Evolutionary conservation across 352 stramenopile genomes (phyloP).

Genomic region (Phytophthora sp.): DNA sequence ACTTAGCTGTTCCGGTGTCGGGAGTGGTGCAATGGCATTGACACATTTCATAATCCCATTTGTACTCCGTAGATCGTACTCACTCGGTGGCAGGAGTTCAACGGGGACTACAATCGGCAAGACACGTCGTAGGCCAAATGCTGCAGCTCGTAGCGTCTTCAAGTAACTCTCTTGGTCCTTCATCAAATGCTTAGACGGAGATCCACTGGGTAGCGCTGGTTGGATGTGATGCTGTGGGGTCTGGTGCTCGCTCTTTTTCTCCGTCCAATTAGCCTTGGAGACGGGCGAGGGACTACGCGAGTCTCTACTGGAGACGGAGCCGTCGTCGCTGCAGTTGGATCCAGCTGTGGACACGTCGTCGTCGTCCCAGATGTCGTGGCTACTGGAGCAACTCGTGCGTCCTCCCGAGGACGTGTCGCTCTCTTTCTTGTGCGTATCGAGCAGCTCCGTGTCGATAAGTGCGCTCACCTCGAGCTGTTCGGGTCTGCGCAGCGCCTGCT

Average conservation of each 20-base stretch:
- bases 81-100: constrained; percentile 59
- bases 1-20: constrained; percentile 62
- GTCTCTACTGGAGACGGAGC: constrained; percentile 30
- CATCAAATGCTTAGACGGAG: constrained; percentile 11
- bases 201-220: constrained; percentile 18
- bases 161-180: constrained; percentile 18
- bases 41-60: constrained; percentile 85
- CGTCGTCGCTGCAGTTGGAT: constrained; percentile 49
- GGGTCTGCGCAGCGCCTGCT: constrained; percentile 25
- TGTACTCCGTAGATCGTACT: constrained; percentile 84
- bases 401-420: constrained; percentile 42
- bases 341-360: constrained; percentile 47
- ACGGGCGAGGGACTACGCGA: constrained; percentile 17
- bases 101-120: constrained; percentile 62
- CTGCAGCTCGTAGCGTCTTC: constrained; percentile 9
- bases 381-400: constrained; percentile 54
- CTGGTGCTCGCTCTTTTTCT: constrained; percentile 27
- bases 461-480: constrained; percentile 3
- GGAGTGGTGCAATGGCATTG: constrained; percentile 65
- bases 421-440: constrained; percentile 20
- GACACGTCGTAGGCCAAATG: constrained; percentile 40
- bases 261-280: constrained; percentile 28
- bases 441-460: constrained; percentile 3
- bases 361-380: constrained; percentile 56
- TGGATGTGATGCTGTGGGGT: not conserved